Conservation (phyloP, 345 rosid genomes). For the Mangifera indica region DNA sequence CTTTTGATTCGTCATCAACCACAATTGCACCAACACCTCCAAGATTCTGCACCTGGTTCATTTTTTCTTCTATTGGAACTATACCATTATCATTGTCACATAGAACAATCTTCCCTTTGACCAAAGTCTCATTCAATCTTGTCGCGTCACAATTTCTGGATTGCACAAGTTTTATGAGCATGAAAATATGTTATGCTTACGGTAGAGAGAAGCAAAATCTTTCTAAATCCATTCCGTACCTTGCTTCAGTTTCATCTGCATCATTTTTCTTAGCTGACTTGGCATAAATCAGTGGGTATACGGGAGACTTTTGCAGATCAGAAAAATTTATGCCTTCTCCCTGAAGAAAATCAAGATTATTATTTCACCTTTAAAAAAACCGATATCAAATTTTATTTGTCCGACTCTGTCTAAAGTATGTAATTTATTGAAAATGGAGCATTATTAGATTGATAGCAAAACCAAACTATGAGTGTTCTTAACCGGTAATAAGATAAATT, state of each 20-base stretch:
- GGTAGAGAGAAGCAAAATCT: neutral
- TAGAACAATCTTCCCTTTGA: constrained; percentile 69
- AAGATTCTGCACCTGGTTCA: constrained; percentile 39
- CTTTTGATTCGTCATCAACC: constrained; percentile 44
- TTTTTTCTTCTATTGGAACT: constrained; percentile 22
- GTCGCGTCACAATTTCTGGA: constrained; percentile 50
- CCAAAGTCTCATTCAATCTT: constrained; percentile 42
- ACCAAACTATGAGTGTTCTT: too few species aligned
- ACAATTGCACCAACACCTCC: constrained; percentile 62
- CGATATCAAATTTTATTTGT: neutral
- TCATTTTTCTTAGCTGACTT: constrained; percentile 48
- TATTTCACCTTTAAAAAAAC: neutral
- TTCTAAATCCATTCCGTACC: constrained; percentile 30
- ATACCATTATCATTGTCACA: constrained; percentile 42
- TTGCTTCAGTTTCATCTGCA: constrained; percentile 41
- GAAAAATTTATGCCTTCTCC: constrained; percentile 78
- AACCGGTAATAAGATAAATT: too few species aligned
- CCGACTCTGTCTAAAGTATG: too few species aligned
- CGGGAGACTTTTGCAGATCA: constrained; percentile 44
- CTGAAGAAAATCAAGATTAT: constrained; percentile 29
- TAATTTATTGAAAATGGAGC: too few species aligned
- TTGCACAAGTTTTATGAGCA: neutral
- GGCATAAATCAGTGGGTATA: constrained; percentile 53
- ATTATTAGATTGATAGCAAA: too few species aligned
- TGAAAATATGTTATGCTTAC: neutral